Evolutionary conservation across 495 filamentous ascomycete species (phyloP).

Genomic region (Hypoxylon lienhwacheense): DNA sequence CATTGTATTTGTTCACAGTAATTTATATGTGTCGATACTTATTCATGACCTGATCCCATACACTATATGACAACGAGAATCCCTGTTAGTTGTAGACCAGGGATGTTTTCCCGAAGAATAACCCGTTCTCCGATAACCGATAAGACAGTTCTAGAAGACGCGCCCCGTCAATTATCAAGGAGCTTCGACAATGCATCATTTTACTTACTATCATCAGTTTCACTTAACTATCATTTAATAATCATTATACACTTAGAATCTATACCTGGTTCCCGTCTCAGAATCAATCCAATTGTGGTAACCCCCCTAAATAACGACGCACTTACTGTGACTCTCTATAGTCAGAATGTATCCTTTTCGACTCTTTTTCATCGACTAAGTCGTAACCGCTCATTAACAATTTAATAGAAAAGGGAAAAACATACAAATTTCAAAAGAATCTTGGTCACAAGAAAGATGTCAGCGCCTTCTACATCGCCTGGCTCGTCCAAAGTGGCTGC

Average conservation of each 20-base stretch:
- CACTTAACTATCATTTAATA: conserved; percentile 12
- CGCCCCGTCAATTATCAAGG: conserved; percentile 13
- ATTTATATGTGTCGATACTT: too few species aligned
- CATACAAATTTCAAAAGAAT: conserved; percentile 7
- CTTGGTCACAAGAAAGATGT: conserved; percentile 24
- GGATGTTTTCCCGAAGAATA: conserved; percentile 16
- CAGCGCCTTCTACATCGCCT: conserved; percentile 26
- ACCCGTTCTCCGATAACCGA: conserved; percentile 29
- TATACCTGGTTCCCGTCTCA: conserved; percentile 34
- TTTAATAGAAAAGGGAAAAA: conserved; percentile 17
- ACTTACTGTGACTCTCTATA: conserved; percentile 20
- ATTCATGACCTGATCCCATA: too few species aligned
- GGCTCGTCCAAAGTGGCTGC: conserved; percentile 24
- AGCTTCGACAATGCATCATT: conserved; percentile 25
- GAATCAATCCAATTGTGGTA: conserved; percentile 31
- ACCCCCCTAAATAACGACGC: conserved; percentile 17
- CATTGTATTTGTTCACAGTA: too few species aligned
- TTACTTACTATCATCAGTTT: too few species aligned
- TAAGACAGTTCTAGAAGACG: conserved; percentile 24
- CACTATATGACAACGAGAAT: too few species aligned
- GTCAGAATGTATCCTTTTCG: conserved; percentile 33
- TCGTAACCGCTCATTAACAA: conserved; percentile 27
- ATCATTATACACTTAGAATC: too few species aligned
- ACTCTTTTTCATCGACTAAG: conserved; percentile 22
- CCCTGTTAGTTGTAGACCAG: too few species aligned